Percentiles rank a stretch among this genome's conserved stretches.
Evolutionary conservation across 2,329 filamentous ascomycete species (phyloP).

Genomic region (Corniculantispora saksenae): DNA sequence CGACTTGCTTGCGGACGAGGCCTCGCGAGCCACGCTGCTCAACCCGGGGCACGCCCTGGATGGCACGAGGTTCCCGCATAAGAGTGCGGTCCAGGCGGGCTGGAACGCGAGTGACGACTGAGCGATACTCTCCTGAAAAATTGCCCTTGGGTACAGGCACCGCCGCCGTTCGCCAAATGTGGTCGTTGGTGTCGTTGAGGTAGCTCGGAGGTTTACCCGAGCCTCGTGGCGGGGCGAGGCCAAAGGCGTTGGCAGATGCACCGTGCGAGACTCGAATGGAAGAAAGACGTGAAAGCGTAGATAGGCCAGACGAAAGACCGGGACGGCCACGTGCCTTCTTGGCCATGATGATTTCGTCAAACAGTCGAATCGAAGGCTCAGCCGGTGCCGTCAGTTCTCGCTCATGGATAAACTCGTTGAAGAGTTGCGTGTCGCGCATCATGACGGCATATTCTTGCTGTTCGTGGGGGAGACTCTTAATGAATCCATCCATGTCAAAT

Average conservation of each 20-base stretch:
- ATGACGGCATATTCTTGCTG: conserved; percentile 65
- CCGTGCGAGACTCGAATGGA: conserved; percentile 60
- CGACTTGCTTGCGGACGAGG: conserved; percentile 58
- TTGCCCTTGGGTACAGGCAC: conserved; percentile 62
- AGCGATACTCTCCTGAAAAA: conserved; percentile 63
- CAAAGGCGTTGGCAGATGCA: conserved; percentile 43
- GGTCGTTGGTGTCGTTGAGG: conserved; percentile 71
- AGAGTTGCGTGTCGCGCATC: conserved; percentile 68
- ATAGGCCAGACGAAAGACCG: conserved; percentile 54
- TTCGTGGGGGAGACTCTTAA: conserved; percentile 64
- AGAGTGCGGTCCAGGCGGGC: conserved; percentile 80
- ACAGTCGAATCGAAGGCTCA: conserved; percentile 70
- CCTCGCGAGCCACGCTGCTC: conserved; percentile 53
- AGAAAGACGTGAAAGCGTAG: conserved; percentile 61
- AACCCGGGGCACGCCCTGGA: conserved; percentile 78
- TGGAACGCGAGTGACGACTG: conserved; percentile 66
- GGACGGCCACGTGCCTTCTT: conserved; percentile 70
- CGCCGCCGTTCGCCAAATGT: conserved; percentile 73
- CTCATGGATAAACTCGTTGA: conserved; percentile 84
- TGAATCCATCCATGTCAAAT: conserved; percentile 66
- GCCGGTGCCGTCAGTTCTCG: conserved; percentile 66
- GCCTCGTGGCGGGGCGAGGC: conserved; percentile 38
- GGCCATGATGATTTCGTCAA: conserved; percentile 81
- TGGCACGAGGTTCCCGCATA: conserved; percentile 89
- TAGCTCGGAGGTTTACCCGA: conserved; percentile 55